Evolutionary conservation across 345 rosid species (phyloP).

Genomic region (Eucalyptus guilfoylei): DNA sequence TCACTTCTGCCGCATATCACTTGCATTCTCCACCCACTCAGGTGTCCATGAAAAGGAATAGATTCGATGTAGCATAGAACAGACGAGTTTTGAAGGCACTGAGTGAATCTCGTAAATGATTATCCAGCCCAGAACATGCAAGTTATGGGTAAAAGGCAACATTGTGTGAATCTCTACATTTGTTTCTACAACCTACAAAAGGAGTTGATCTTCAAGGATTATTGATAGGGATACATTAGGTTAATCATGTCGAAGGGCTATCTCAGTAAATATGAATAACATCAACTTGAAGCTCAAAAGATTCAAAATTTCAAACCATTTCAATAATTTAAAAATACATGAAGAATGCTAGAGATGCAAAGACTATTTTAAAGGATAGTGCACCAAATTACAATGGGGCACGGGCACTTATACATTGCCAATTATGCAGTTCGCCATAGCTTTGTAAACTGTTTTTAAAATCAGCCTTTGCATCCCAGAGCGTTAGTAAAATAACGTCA

Average conservation of each 20-base stretch:
- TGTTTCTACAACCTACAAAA: neutral
- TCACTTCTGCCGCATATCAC: neutral
- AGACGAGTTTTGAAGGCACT: too few relatives aligned
- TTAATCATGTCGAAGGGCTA: too few relatives aligned
- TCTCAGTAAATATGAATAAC: neutral
- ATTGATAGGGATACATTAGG: neutral
- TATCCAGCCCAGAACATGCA: neutral
- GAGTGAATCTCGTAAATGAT: neutral
- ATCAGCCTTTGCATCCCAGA: neutral
- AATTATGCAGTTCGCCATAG: neutral
- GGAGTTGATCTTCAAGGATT: neutral
- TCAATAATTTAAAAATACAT: neutral
- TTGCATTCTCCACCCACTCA: neutral
- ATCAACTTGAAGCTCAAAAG: neutral
- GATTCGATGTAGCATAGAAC: neutral
- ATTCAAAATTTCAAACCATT: neutral
- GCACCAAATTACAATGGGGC: neutral
- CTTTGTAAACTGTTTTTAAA: neutral
- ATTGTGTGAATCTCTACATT: neutral
- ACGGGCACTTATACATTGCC: neutral
- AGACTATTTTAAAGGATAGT: neutral
- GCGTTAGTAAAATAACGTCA: neutral
- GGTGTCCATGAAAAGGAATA: neutral
- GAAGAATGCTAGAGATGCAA: neutral
- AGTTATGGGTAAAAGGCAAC: neutral